Base-by-base conservation (phyloP, 2,329 filamentous ascomycete species). In the Fusarium lateritium region DNA sequence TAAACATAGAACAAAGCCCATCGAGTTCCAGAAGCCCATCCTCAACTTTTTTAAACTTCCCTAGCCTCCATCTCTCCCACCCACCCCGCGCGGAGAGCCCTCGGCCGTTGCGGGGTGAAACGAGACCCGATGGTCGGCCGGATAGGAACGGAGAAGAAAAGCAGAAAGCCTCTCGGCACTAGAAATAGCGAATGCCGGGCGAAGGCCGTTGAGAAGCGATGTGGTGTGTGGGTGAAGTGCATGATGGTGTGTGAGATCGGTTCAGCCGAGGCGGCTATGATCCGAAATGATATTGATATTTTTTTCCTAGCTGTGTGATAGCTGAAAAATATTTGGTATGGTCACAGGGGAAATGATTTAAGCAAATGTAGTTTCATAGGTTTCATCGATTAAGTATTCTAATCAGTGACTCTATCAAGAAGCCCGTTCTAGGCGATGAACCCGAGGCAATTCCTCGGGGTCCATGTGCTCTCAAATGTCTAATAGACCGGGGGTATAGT, bases 401-500 rank as follows among this genome's bases (percentile, higher is more conserved):
- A 69, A 67, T 62, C 58, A 68, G 50, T 65, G 50, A 69, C 36
- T 71, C 71, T 73, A 75, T 73, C 69, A 72, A 72, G 60, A 73
- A 72, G 71, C 73, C 73, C 73, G 71, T 70, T 75, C 73, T 75
- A 72, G 65, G 68, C 71, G 46, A 65, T 60, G 65, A 63, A 62
- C 65, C 65, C 55, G 67, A 69, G 67, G 61, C 62, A 39, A 44
- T 34, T 62, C 61, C 65, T 71, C 73, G 60, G 39, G 54, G 42
- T 53, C 53, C 73, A 63, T 49, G 43, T 65, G 60, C 71, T 72
- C 60, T 73, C 59, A 55, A 74, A 63, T 75, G 70, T 75, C 73
- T 75, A 75, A 72, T 74, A 75, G 73, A 73, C 73, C 73, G 71
- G 73, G 71, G 73, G 73, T 75, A 75, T 75, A 75, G 70, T 71